Percentiles rank a stretch among this genome's conserved stretches.
Conservation (phyloP, 306 rosid species). For the Cucumis melo region DNA sequence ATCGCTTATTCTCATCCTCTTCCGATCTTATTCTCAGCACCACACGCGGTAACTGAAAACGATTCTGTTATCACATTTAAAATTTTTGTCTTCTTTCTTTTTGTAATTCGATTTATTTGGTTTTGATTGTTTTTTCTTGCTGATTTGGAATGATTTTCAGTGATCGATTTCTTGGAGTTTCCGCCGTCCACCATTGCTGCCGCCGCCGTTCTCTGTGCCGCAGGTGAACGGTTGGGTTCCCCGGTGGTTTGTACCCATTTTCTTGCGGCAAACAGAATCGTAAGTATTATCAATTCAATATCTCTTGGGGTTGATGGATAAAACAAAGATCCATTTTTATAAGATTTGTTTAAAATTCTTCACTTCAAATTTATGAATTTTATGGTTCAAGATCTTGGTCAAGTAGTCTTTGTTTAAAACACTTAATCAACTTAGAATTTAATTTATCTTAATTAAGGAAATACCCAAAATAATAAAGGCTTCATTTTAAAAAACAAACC, state of each 20-base stretch:
- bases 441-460: neutral
- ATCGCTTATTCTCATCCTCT: conserved; percentile 1
- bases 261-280: neutral
- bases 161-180: conserved; percentile 36
- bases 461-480: too few species aligned
- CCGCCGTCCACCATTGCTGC: conserved; percentile 53
- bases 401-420: too few species aligned
- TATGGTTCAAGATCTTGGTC: too few species aligned
- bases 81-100: neutral
- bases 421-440: too few species aligned
- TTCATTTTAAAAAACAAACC: too few species aligned
- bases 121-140: too few species aligned
- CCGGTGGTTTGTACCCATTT: neutral
- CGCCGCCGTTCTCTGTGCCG: conserved; percentile 53
- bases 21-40: conserved; percentile 45
- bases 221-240: conserved; percentile 4
- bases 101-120: neutral
- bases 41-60: conserved; percentile 26
- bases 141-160: conserved; percentile 19
- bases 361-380: too few species aligned
- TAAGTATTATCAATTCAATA: neutral
- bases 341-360: neutral
- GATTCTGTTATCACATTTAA: neutral
- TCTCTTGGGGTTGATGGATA: neutral
- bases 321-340: neutral